Conservation (phyloP, 768 basidiomycete genomes). For the Hirschioporus abietinus region DNA sequence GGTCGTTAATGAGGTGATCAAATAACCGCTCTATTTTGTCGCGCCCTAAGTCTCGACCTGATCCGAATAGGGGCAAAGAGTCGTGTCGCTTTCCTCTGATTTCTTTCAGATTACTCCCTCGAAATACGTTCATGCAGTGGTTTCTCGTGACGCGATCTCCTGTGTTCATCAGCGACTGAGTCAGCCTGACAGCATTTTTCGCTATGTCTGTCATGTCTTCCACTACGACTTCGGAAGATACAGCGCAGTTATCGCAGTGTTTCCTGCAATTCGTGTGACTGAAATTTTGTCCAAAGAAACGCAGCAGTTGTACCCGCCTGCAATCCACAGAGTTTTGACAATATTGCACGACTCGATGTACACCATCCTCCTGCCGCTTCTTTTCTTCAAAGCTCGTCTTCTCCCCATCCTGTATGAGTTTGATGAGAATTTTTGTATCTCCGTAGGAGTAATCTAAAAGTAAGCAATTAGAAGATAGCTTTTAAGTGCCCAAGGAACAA, state of each 20-base stretch:
- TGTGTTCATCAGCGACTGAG: conserved; percentile 38
- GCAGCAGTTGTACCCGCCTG: conserved; percentile 79
- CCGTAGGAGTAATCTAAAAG: conserved; percentile 57
- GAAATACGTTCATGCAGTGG: conserved; percentile 57
- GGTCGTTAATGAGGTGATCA: conserved; percentile 43
- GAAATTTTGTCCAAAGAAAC: conserved; percentile 86
- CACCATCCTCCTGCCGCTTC: conserved; percentile 58
- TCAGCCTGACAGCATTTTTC: conserved; percentile 49
- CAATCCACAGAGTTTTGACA: conserved; percentile 81
- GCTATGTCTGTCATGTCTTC: conserved; percentile 63
- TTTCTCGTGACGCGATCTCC: conserved; percentile 52
- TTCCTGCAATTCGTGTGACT: conserved; percentile 55
- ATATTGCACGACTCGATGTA: conserved; percentile 69
- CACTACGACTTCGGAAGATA: conserved; percentile 36
- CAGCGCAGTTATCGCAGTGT: conserved; percentile 81
- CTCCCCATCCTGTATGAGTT: conserved; percentile 55
- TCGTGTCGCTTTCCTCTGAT: conserved; percentile 45
- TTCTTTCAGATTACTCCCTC: conserved; percentile 50
- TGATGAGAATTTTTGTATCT: conserved; percentile 52
- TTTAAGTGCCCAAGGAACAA: neutral
- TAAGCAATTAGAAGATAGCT: conserved; percentile 2
- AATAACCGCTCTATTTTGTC: conserved; percentile 65
- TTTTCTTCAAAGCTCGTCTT: conserved; percentile 51
- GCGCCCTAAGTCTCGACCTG: conserved; percentile 41
- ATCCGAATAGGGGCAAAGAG: conserved; percentile 45